These are phyloP conservation scores for Cadophora luteo-olivacea DNA, from an alignment of 2,329 filamentous ascomycete genomes.

Conservation along the genomic window DNA sequence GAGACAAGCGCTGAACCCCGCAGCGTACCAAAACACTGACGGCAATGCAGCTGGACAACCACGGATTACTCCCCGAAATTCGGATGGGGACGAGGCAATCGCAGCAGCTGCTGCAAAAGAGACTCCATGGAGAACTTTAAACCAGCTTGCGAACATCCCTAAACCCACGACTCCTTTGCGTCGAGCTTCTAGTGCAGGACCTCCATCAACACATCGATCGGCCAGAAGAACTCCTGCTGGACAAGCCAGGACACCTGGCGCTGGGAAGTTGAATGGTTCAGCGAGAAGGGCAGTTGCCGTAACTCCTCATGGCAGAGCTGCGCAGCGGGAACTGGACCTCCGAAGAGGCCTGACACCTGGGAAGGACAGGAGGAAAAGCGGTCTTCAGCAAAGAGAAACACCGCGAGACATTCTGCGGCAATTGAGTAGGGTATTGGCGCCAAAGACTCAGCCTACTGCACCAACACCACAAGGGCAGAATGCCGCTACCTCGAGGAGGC, in stretches of 20 bases:
- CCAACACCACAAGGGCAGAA: conserved; percentile 39
- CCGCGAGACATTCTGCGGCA: conserved; percentile 60
- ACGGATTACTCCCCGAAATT: conserved; percentile 39
- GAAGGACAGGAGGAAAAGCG: conserved; percentile 62
- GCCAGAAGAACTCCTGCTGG: conserved; percentile 38
- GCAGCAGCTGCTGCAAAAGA: conserved; percentile 30
- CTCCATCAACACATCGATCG: conserved; percentile 39
- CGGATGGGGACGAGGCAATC: conserved; percentile 30
- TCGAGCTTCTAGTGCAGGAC: conserved; percentile 42
- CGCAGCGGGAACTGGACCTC: conserved; percentile 62
- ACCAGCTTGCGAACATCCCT: conserved; percentile 39
- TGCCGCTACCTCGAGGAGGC: conserved; percentile 22
- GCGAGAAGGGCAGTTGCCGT: conserved; percentile 36
- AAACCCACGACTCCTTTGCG: conserved; percentile 43
- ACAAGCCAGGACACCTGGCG: conserved; percentile 39
- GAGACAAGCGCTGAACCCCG: conserved; percentile 12
- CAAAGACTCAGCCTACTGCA: conserved; percentile 43
- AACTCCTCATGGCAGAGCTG: conserved; percentile 68
- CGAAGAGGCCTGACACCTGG: conserved; percentile 68
- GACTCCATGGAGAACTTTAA: conserved; percentile 40
- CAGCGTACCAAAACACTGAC: background rate
- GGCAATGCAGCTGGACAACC: conserved; percentile 24
- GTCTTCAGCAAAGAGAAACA: conserved; percentile 62
- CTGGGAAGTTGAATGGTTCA: conserved; percentile 35
- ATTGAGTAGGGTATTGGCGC: conserved; percentile 61